Evolutionary conservation across 1,284 basidiomycete genomes (phyloP).

Genomic region (Trichosporon asahii): DNA sequence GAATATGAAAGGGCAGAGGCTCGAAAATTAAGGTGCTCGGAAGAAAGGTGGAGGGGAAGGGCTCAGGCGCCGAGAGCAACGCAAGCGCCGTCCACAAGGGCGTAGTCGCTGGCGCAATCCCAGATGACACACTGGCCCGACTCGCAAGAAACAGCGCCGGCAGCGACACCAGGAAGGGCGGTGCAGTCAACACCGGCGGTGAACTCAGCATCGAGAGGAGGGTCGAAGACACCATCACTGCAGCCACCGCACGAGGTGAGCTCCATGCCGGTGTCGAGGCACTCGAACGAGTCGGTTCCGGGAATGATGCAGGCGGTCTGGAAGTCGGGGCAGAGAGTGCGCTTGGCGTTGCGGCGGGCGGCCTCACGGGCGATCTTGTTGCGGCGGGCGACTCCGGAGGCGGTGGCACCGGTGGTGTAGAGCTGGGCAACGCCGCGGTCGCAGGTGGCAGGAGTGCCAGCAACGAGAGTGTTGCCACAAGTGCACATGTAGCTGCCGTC

Average conservation of each 20-base stretch:
- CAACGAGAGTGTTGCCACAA: not conserved
- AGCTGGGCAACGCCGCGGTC: not conserved
- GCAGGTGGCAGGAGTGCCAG: slow-evolving; percentile 9
- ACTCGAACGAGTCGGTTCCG: slow-evolving; percentile 15
- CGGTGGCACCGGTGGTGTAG: slow-evolving; percentile 3
- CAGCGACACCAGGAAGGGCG: slow-evolving; percentile 14
- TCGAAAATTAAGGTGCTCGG: too few relatives aligned
- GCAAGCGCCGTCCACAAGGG: slow-evolving; percentile 15
- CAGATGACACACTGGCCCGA: slow-evolving; percentile 17
- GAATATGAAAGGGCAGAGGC: too few relatives aligned
- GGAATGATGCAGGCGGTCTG: slow-evolving; percentile 13
- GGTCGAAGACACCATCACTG: not conserved
- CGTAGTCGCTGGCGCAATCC: slow-evolving; percentile 16
- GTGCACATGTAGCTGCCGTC: slow-evolving; percentile 8
- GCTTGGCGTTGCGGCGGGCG: not conserved
- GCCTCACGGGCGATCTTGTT: not conserved
- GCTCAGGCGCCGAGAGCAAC: not conserved
- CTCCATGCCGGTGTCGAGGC: slow-evolving; percentile 20
- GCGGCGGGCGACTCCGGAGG: slow-evolving; percentile 2
- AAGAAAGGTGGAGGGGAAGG: not conserved
- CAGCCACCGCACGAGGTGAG: slow-evolving; percentile 18
- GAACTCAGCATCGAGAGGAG: not conserved
- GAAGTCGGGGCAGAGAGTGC: slow-evolving; percentile 6
- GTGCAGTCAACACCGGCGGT: slow-evolving; percentile 15
- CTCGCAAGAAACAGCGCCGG: slow-evolving; percentile 22